Base-by-base conservation (phyloP, 2,329 filamentous ascomycete genomes). In the Epichloe scottii region DNA sequence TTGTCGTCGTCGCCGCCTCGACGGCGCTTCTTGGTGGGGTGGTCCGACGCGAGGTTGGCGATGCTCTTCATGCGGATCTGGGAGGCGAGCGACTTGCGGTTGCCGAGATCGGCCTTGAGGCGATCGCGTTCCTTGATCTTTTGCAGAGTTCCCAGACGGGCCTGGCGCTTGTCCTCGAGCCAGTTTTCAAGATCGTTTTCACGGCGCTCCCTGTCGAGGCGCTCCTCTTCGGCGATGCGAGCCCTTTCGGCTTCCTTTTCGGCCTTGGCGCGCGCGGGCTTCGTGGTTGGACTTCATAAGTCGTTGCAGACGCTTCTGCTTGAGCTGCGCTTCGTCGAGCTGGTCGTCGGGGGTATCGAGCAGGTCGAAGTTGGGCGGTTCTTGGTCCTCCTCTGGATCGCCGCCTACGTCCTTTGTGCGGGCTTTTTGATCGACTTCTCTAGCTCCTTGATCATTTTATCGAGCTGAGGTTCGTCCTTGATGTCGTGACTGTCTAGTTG, bases 61-160 rank as follows among this genome's bases (percentile, higher is more conserved):
- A 98, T 89, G 48, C 85, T 91, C 71, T 97, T 97, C 93, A 98
- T 98, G 56, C 93, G 87, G 70, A 95, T 94, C 67, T 97, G 91
- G 52, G 87, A 93, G 8, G 93, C 93, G 19, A 96, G 81, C 0
- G 90, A 96, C 68, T 98, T 98, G 63, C 93, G 87, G 68, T 97
- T 97, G 51, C 91, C 90, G 1, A 96, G 79, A 63, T 98, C 93
- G 42, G 89, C 88, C 70, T 95, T 96, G 54, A 96, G 78, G 17
- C 90, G 82, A 61, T 97, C 89, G 49, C 89, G 84, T 59, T 97
- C 91, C 67, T 95, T 96, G 67, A 98, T 94, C 67, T 82, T 89
- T 61, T 88, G 77, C 3, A 95, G 74, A 21, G 79, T 78, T 56
- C 80, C 69, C n/a, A 70, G 64, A n/a, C 89, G 84, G 21, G 85